Evolutionary conservation across 164 flowering plant genomes (phyloP).

Genomic region (Magnolia kwangsiensis): DNA sequence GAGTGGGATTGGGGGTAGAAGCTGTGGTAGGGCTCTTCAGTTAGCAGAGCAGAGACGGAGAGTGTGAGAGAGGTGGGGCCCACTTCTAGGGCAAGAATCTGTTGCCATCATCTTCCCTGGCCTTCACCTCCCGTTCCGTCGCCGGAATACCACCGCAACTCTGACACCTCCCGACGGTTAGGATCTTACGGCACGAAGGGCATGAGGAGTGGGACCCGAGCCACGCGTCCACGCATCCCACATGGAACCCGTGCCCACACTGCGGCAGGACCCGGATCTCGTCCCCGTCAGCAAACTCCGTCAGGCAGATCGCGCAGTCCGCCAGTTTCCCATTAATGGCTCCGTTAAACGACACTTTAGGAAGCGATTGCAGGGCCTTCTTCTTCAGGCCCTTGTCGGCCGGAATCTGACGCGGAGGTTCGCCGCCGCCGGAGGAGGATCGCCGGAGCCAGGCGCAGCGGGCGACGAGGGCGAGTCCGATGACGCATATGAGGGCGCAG

Average conservation of each 20-base stretch:
- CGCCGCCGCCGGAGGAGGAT: slow-evolving; percentile 15
- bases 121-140: slow-evolving; percentile 27
- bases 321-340: slow-evolving; percentile 28
- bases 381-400: slow-evolving; percentile 83
- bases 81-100: slow-evolving; percentile 38
- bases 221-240: slow-evolving; percentile 79
- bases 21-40: too few species aligned
- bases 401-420: slow-evolving; percentile 11
- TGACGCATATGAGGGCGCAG: slow-evolving; percentile 88
- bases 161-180: slow-evolving; percentile 47
- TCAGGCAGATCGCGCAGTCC: slow-evolving; percentile 84
- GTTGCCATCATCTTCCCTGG: slow-evolving; percentile 25
- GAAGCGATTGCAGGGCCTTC: slow-evolving; percentile 67
- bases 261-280: slow-evolving; percentile 73
- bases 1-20: too few species aligned
- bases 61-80: too few species aligned
- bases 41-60: too few species aligned
- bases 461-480: slow-evolving; percentile 78
- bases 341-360: slow-evolving; percentile 39
- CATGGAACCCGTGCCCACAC: slow-evolving; percentile 88
- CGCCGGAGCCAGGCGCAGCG: slow-evolving; percentile 91
- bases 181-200: slow-evolving; percentile 76
- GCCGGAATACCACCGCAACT: slow-evolving; percentile 51
- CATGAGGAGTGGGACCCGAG: slow-evolving; percentile 79
- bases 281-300: slow-evolving; percentile 76